phyloP scores from a whole-genome alignment of 139 green algal species.

The Asterochloris erici region DNA sequence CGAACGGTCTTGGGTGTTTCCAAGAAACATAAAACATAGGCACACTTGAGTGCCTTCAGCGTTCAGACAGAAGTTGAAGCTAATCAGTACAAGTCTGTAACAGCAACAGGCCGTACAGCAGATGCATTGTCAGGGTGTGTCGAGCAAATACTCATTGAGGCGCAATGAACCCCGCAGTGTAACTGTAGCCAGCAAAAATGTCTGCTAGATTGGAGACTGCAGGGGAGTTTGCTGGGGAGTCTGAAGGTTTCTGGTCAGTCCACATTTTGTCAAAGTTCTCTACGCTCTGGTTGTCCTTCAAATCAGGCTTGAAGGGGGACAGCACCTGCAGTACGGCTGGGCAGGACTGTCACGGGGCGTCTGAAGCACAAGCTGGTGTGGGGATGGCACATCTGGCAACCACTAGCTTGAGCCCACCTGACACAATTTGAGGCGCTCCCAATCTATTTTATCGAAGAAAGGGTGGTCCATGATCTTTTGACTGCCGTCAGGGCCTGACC shows the following conservation, averaged over 20 bases:
- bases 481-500: conserved; percentile 60
- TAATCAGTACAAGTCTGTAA: too few species aligned
- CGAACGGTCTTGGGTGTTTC: too few species aligned
- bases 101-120: too few species aligned
- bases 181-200: conserved; percentile 10
- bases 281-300: conserved; percentile 32
- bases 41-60: too few species aligned
- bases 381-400: not conserved
- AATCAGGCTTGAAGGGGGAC: conserved; percentile 81
- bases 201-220: conserved; percentile 13
- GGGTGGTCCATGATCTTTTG: conserved; percentile 63
- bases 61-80: too few species aligned
- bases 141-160: too few species aligned
- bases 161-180: not conserved
- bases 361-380: not conserved
- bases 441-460: conserved; percentile 90
- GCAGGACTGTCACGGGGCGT: not conserved
- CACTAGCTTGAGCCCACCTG: conserved; percentile 38
- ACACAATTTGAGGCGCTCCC: conserved; percentile 71
- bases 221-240: conserved; percentile 71
- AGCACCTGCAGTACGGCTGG: conserved; percentile 30
- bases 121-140: too few species aligned
- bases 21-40: too few species aligned
- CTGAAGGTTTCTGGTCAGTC: conserved; percentile 64
- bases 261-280: conserved; percentile 89